Conservation (phyloP, 345 rosid species). For the Cardamine occulta region DNA sequence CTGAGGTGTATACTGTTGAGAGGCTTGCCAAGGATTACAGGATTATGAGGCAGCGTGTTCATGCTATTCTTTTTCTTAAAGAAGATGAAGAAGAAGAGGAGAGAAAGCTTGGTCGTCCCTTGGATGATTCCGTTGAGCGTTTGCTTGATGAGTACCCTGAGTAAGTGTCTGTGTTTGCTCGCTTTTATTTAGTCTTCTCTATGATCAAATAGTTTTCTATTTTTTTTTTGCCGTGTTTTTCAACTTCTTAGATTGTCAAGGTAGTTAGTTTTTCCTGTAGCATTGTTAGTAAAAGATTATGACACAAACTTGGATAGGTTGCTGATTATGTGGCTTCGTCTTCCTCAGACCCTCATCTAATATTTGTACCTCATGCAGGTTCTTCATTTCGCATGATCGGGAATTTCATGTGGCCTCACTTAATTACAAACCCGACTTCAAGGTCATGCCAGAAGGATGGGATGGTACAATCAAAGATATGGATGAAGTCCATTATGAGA, state of each 20-base stretch:
- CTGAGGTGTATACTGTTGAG: conserved; percentile 77
- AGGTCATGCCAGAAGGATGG: conserved; percentile 99
- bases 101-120: conserved; percentile 79
- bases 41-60: conserved; percentile 96
- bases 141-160: conserved; percentile 90
- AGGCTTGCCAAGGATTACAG: conserved; percentile 90
- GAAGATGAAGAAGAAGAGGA: conserved; percentile 91
- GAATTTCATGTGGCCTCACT: conserved; percentile 98
- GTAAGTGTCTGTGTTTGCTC: conserved; percentile 48
- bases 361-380: conserved; percentile 52
- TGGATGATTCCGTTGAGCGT: conserved; percentile 87
- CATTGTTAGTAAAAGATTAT: background rate
- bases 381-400: conserved; percentile 82
- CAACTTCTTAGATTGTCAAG: background rate
- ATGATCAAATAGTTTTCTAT: background rate
- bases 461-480: conserved; percentile 87
- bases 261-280: background rate
- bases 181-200: background rate
- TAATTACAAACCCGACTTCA: conserved; percentile 89
- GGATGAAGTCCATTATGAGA: conserved; percentile 96
- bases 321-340: background rate
- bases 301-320: conserved; percentile 8
- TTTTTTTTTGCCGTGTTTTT: background rate
- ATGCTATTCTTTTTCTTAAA: conserved; percentile 94
- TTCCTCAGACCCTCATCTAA: background rate